Base-by-base conservation (phyloP, 192 early-diverging fungal species). In the Coemansia sp. region DNA sequence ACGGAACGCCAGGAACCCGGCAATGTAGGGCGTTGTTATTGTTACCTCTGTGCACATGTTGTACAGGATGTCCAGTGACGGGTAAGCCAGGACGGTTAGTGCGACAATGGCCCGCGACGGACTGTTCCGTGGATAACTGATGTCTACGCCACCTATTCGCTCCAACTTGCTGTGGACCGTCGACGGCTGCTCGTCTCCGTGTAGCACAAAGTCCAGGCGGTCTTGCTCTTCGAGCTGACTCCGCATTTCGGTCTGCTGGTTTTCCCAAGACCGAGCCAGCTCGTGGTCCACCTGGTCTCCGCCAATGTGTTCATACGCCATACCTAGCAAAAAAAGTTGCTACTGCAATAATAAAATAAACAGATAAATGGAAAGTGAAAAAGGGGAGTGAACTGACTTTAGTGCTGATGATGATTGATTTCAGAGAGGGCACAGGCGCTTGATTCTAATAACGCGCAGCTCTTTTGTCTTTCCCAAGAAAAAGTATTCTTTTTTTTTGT, bases 1-100 rank as follows among this genome's bases (percentile, higher is more conserved):
- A 13, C 95, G 88, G 77, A 97, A 95, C 0, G 95, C 96, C n/a
- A 98, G 85, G 74, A 89, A 98, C 1, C 92, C 91, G 1, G 95
- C 82, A 47, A 92, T 90, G 70, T 98, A 98, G 0, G 96, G 96
- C 30, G 88, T 65, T 0, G 71, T 72, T 18, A 98, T 76, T 20
- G 74, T 73, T 5, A 93, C 89, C 18, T 79, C 67, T 15, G 82
- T 55, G 35, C 76, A 82, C n/a, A 85, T 71, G 47, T 80, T 64
- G 75, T 96, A 89, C n/a, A 96, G 73, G 1, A 91, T 69, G 73
- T 87, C 53, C 45, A 93, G 71, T 4, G 73, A 63, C 10, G 95
- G 93, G 61, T 85, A 93, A 7, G 76, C 61, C 20, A 97, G 80
- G 3, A 97, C 84, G 34, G 88, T 84, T 8, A 95, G 69, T 60